Evolutionary conservation across 371 early-diverging fungal species (phyloP), one percentile per base, ranked within the genome.

Genomic region (Chytridiales sp.): DNA sequence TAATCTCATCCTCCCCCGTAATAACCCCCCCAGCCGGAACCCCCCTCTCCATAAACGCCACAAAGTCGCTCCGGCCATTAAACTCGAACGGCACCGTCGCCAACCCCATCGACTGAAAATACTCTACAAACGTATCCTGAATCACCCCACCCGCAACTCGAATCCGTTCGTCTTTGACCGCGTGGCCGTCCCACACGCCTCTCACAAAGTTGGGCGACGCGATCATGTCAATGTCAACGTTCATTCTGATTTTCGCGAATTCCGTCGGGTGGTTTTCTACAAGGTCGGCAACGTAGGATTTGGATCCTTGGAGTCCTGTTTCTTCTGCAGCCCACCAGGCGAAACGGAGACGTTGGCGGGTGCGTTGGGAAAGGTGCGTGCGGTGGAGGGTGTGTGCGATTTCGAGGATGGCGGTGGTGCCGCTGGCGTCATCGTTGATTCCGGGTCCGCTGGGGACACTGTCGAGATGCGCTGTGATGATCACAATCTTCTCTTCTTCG

Each of bases 241-340:
- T 78, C 59, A 85, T 67, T 13, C 80, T 82, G 43, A 87, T 74
- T 38, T 81, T 59, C 2, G 64, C 26, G 56, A 77, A 74, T 15
- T 66, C 63, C 2, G 56, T 40, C 0, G 67, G 67, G 60, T 72
- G 53, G 27, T 47, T 31, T 0, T 56, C 62, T 5, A 19, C 1
- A 51, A 84, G 64, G 35, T 64, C 59, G n/a, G 68, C 68, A 2
- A 84, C 82, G 69, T 85, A 85, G 56, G 81, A 76, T n/a, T 74
- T 70, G 24, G 89, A 85, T n/a, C 91, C 91, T 39, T 87, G 66
- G 27, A 88, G 74, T 29, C 91, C 91, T 54, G 85, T 79, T 61
- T 89, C 90, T 67, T 89, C 89, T 27, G 87, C 89, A 2, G 85
- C 77, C 87, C 88, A 91, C 87, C 87, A 91, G 17, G 83, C 85